These are phyloP conservation scores for Tolypocladium pustulatum DNA, from an alignment of 2,329 filamentous ascomycete genomes.

Conservation along the genomic window DNA sequence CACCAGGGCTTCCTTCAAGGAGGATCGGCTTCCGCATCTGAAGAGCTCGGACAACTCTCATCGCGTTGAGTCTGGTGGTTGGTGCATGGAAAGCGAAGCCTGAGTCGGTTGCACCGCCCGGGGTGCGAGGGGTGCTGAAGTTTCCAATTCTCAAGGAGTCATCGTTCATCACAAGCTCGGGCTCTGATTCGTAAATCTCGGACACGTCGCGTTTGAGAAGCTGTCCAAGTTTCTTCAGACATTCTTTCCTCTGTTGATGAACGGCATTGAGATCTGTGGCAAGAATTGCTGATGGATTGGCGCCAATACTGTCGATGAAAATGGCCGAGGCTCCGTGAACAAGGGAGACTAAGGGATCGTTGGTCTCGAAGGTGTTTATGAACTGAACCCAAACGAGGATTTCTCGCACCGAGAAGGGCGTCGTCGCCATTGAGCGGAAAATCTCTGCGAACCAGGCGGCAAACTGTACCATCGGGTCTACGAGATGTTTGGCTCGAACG, in stretches of 20 bases:
- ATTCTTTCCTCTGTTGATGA: conserved; percentile 58
- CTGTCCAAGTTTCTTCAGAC: conserved; percentile 59
- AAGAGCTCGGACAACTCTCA: conserved; percentile 81
- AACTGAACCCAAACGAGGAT: conserved; percentile 91
- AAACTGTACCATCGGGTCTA: conserved; percentile 69
- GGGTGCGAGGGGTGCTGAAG: conserved; percentile 52
- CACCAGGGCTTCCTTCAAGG: conserved; percentile 92
- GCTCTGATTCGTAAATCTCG: conserved; percentile 52
- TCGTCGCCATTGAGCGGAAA: conserved; percentile 65
- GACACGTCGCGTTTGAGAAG: conserved; percentile 55
- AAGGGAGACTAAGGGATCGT: conserved; percentile 34
- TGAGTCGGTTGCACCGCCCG: conserved; percentile 26
- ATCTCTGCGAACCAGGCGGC: conserved; percentile 84
- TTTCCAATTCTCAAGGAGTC: conserved; percentile 55
- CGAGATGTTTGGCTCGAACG: conserved; percentile 42
- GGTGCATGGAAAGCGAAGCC: conserved; percentile 67
- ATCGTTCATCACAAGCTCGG: conserved; percentile 44
- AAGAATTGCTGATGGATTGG: conserved; percentile 83
- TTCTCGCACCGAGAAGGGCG: conserved; percentile 82
- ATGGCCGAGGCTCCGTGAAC: conserved; percentile 91
- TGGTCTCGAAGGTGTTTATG: conserved; percentile 55
- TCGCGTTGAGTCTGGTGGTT: conserved; percentile 80
- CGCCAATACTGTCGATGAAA: conserved; percentile 89
- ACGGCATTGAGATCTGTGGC: conserved; percentile 62
- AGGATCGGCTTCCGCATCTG: conserved; percentile 86